These are phyloP conservation scores for Aegle marmelos DNA, from an alignment of 345 rosid species.

Conservation along the genomic window DNA sequence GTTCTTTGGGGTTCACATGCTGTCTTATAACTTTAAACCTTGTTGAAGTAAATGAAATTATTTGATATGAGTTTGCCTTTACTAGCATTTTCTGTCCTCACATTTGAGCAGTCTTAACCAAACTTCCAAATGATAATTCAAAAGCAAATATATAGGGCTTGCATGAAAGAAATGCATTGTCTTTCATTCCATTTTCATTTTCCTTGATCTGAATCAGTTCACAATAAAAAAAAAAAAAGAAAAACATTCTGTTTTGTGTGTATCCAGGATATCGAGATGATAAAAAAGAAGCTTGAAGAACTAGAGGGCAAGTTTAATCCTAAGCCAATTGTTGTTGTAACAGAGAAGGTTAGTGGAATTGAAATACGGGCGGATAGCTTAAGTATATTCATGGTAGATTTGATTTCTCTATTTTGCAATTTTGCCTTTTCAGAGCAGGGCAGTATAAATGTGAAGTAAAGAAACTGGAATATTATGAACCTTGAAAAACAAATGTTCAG, in stretches of 20 bases:
- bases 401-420: neutral
- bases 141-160: neutral
- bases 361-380: neutral
- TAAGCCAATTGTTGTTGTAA: constrained; percentile 57
- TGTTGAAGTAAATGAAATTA: neutral
- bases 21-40: neutral
- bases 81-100: neutral
- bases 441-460: neutral
- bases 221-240: neutral
- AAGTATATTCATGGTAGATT: neutral
- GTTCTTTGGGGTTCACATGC: neutral
- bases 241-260: neutral
- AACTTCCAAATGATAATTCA: neutral
- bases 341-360: constrained; percentile 61
- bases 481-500: neutral
- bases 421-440: neutral
- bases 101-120: neutral
- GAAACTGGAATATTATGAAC: neutral
- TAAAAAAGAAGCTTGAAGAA: constrained; percentile 39
- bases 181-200: neutral
- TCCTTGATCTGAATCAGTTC: neutral
- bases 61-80: neutral
- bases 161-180: neutral
- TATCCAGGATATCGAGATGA: constrained; percentile 58
- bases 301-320: constrained; percentile 43